Conservation (phyloP, 805 yeast species). For the Dipodascopsis tothii region DNA sequence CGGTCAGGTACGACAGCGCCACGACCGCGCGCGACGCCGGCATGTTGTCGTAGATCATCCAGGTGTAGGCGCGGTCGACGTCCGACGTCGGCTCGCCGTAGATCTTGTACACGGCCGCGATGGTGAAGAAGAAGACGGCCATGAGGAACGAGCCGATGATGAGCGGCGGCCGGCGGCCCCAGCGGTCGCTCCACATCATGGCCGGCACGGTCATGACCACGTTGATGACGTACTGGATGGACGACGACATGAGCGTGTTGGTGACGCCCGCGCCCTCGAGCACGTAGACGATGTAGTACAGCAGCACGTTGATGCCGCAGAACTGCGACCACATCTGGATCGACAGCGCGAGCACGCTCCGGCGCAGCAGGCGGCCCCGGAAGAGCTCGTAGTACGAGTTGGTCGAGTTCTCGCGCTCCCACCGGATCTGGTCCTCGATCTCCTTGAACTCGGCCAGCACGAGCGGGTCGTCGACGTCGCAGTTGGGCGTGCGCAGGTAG, state of each 20-base stretch:
- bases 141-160: conserved; percentile 56
- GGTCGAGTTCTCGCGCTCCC: conserved; percentile 16
- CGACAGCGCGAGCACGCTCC: conserved; percentile 35
- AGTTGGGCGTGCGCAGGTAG: conserved; percentile 35
- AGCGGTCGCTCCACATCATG: conserved; percentile 44
- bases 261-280: conserved; percentile 46
- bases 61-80: conserved; percentile 38
- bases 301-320: conserved; percentile 42
- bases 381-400: conserved; percentile 12
- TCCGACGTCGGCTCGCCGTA: conserved; percentile 36
- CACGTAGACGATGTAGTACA: conserved; percentile 42
- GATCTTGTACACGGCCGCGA: conserved; percentile 56
- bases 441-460: conserved; percentile 23
- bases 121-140: conserved; percentile 55
- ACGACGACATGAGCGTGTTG: conserved; percentile 38
- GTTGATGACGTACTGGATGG: conserved; percentile 43
- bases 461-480: conserved; percentile 20
- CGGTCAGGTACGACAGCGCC: conserved; percentile 52
- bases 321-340: conserved; percentile 30
- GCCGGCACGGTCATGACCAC: conserved; percentile 49
- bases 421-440: conserved; percentile 20
- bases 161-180: conserved; percentile 63
- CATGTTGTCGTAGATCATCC: conserved; percentile 43
- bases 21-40: conserved; percentile 44
- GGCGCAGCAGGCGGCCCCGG: conserved; percentile 9